phyloP scores from a whole-genome alignment of 441 rosid genomes.

The Euphorbia corollata region DNA sequence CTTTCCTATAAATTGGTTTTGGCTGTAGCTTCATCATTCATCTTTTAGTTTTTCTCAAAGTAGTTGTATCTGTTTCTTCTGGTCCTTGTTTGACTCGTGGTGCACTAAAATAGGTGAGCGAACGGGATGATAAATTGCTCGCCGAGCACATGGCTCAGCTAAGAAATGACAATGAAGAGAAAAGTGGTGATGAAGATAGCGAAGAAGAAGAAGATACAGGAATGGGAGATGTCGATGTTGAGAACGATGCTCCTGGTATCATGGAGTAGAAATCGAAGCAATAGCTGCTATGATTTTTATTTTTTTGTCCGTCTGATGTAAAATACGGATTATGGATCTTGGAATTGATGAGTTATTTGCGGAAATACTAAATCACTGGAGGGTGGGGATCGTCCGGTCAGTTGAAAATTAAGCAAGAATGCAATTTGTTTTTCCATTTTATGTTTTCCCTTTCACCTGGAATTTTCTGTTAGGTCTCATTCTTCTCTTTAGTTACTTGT shows the following conservation, averaged over 20 bases:
- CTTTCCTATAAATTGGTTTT: background rate
- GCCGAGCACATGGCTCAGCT: constrained; percentile 95
- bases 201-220: constrained; percentile 87
- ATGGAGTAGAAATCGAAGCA: constrained; percentile 8
- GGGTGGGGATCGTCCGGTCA: background rate
- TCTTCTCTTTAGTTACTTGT: too few relatives aligned
- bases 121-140: constrained; percentile 82
- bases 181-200: constrained; percentile 89
- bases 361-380: background rate
- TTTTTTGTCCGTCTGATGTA: background rate
- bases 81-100: background rate
- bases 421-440: too few relatives aligned
- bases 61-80: background rate
- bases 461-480: too few relatives aligned
- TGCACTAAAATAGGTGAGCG: constrained; percentile 66
- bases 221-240: constrained; percentile 72
- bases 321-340: background rate
- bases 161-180: constrained; percentile 64
- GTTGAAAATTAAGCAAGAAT: background rate
- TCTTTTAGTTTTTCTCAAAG: background rate
- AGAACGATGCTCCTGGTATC: constrained; percentile 14
- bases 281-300: background rate
- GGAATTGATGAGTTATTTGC: constrained; percentile 3
- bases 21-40: background rate
- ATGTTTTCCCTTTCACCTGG: too few relatives aligned